These are phyloP conservation scores for Starmerella apis DNA, from an alignment of 805 yeast genomes.

Conservation along the genomic window DNA sequence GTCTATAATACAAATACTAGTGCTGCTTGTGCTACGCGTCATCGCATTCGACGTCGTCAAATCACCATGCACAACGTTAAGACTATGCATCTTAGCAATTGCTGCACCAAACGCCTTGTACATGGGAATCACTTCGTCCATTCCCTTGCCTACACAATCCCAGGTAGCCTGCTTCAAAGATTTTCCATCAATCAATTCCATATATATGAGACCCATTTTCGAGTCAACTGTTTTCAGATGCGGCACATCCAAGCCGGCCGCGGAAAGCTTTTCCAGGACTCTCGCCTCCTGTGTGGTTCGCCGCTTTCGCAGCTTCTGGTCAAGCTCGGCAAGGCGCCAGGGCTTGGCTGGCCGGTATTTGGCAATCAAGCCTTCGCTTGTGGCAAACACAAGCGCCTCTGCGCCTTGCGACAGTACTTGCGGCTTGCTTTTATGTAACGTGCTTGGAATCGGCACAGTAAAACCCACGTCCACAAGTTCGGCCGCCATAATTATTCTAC, in stretches of 20 bases:
- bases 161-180: conserved; percentile 33
- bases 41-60: conserved; percentile 82
- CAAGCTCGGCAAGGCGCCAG: conserved; percentile 81
- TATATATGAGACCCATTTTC: conserved; percentile 72
- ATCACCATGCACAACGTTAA: conserved; percentile 86
- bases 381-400: conserved; percentile 24
- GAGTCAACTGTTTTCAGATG: conserved; percentile 65
- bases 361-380: conserved; percentile 37
- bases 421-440: conserved; percentile 13
- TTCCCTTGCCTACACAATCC: conserved; percentile 25
- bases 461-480: conserved; percentile 14
- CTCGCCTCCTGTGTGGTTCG: conserved; percentile 81
- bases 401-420: conserved; percentile 26
- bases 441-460: conserved; percentile 20
- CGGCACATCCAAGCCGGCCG: conserved; percentile 56
- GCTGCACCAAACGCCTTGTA: conserved; percentile 33
- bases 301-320: conserved; percentile 60
- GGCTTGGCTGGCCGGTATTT: conserved; percentile 83
- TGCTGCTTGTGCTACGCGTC: conserved; percentile 15
- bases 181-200: conserved; percentile 60
- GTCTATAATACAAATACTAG: conserved; percentile 56
- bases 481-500: neutral
- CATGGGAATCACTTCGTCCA: conserved; percentile 3
- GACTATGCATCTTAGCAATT: conserved; percentile 61
- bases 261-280: conserved; percentile 48